phyloP scores from a whole-genome alignment of 2,329 filamentous ascomycete genomes.

The Xylaria hypoxylon region DNA sequence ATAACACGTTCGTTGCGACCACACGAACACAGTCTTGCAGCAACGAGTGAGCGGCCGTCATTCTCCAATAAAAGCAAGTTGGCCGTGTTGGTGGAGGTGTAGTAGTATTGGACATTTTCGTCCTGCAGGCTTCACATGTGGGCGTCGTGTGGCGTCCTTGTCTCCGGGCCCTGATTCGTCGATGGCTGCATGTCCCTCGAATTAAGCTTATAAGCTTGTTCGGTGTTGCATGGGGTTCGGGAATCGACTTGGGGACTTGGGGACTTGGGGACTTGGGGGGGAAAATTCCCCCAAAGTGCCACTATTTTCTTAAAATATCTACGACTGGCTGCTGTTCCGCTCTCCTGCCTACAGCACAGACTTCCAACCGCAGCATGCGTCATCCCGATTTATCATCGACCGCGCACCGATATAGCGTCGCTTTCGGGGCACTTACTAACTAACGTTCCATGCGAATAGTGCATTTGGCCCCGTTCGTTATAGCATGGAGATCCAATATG shows the following conservation, averaged over 20 bases:
- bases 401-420: constrained; percentile 29
- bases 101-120: constrained; percentile 30
- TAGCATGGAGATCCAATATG: constrained; percentile 18
- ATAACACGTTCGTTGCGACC: constrained; percentile 27
- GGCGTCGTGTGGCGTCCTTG: constrained; percentile 35
- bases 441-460: constrained; percentile 29
- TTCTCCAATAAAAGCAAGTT: constrained; percentile 19
- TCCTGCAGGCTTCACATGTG: constrained; percentile 37
- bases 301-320: constrained; percentile 36
- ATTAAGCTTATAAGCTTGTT: constrained; percentile 42
- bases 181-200: constrained; percentile 37
- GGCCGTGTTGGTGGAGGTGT: constrained; percentile 20
- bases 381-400: constrained; percentile 35
- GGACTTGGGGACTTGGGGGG: constrained; percentile 36
- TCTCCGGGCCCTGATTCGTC: constrained; percentile 28
- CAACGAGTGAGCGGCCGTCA: constrained; percentile 6
- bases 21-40: constrained; percentile 19
- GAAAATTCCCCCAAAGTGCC: constrained; percentile 27
- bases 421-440: constrained; percentile 8
- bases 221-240: constrained; percentile 37
- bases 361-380: constrained; percentile 29
- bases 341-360: constrained; percentile 2
- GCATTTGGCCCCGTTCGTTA: constrained; percentile 24
- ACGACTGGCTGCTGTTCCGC: constrained; percentile 32
- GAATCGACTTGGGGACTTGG: no score